Evolutionary conservation across 1,139 yeast species (phyloP).

Genomic region (Yamadazyma sp.): DNA sequence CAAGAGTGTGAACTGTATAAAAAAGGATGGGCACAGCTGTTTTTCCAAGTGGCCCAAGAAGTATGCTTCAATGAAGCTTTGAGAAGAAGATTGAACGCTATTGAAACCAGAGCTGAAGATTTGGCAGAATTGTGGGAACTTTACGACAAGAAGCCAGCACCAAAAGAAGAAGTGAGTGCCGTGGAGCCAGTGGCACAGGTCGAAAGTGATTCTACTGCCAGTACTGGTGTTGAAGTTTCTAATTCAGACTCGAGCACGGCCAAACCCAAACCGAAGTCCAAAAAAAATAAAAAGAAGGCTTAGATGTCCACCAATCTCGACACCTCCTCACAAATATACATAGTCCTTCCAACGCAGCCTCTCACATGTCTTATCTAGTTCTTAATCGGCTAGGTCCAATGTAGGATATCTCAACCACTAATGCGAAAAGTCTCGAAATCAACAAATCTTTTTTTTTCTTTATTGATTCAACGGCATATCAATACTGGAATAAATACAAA

Average conservation of each 20-base stretch:
- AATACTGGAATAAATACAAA: not conserved
- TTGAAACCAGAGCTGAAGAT: conserved; percentile 53
- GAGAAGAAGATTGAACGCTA: conserved; percentile 72
- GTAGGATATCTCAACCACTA: too few relatives aligned
- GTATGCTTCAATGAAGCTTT: conserved; percentile 90
- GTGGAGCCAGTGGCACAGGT: conserved; percentile 1
- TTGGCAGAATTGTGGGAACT: conserved; percentile 53
- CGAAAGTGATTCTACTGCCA: not conserved
- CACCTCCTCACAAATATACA: not conserved
- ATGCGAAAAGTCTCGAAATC: not conserved
- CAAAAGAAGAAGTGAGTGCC: not conserved
- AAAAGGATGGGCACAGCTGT: conserved; percentile 76
- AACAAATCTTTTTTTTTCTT: not conserved
- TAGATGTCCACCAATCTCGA: not conserved
- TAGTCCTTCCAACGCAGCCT: too few relatives aligned
- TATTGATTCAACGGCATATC: not conserved
- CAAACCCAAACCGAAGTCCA: conserved; percentile 1
- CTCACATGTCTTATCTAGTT: too few relatives aligned
- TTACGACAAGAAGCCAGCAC: conserved; percentile 8
- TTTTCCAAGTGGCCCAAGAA: conserved; percentile 82
- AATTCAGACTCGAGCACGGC: not conserved
- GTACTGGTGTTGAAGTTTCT: conserved; percentile 1
- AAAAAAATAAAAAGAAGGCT: conserved; percentile 3
- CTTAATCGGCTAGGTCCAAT: too few relatives aligned
- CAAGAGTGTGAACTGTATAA: conserved; percentile 72